Conservation (phyloP, 2,329 filamentous ascomycete species). For the Scleromitrula shiraiana region DNA sequence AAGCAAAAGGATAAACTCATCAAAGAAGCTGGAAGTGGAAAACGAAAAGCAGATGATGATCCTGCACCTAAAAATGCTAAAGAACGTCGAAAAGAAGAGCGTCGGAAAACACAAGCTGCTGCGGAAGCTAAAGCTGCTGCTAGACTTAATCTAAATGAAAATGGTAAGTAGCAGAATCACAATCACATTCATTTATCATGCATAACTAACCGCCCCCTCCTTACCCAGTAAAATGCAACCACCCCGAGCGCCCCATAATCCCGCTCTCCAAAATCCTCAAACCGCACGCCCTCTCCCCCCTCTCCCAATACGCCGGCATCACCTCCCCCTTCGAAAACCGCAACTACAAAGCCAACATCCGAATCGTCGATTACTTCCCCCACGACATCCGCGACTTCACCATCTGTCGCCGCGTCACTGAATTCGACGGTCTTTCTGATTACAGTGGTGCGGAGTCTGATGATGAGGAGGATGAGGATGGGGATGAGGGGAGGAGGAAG, state of each 20-base stretch:
- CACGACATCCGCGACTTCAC: conserved; percentile 64
- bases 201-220: conserved; percentile 5
- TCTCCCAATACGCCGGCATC: conserved; percentile 22
- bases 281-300: background rate
- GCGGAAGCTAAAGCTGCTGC: conserved; percentile 25
- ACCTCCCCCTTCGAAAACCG: conserved; percentile 65
- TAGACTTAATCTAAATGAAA: conserved; percentile 23
- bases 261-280: conserved; percentile 3
- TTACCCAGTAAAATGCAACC: conserved; percentile 36
- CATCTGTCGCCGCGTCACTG: conserved; percentile 35
- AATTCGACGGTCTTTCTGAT: conserved; percentile 45
- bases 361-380: conserved; percentile 79
- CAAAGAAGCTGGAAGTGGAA: conserved; percentile 29
- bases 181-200: background rate
- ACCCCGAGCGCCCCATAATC: background rate
- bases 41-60: conserved; percentile 18
- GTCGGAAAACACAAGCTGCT: too few species aligned
- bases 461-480: conserved; percentile 12
- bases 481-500: background rate
- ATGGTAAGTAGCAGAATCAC: conserved; percentile 29
- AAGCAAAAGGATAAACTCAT: conserved; percentile 32
- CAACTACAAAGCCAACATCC: conserved; percentile 60
- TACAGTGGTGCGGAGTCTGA: conserved; percentile 23
- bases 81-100: conserved; percentile 24
- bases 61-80: conserved; percentile 18